Conservation (phyloP, 2,329 filamentous ascomycete genomes). For the Penicillium paneum region DNA sequence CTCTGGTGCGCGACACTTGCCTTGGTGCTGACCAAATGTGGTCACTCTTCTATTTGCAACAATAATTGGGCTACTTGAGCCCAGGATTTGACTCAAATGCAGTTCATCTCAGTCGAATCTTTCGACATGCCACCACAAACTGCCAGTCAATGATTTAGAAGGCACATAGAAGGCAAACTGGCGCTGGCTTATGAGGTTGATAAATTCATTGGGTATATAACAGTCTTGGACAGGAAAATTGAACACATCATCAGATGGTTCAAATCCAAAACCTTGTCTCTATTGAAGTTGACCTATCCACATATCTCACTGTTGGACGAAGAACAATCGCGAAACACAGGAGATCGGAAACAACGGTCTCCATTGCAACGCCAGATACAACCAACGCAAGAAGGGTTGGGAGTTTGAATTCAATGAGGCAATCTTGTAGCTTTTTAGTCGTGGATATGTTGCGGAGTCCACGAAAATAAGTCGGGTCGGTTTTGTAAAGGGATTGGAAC, state of each 20-base stretch:
- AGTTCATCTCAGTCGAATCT: background rate
- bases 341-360: background rate
- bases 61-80: background rate
- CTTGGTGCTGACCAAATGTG: too few species aligned
- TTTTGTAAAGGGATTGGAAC: background rate
- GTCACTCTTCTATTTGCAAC: too few species aligned
- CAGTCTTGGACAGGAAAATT: constrained; percentile 10
- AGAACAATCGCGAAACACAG: background rate
- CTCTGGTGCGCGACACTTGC: too few species aligned
- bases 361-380: background rate
- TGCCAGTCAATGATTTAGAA: background rate
- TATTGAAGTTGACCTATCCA: constrained; percentile 4
- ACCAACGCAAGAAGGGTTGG: background rate
- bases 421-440: background rate
- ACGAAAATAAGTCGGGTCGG: constrained; percentile 3
- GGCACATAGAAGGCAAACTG: background rate
- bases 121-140: background rate
- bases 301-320: background rate
- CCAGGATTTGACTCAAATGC: background rate
- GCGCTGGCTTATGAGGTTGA: background rate
- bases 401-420: background rate
- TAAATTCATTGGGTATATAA: constrained; percentile 23
- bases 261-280: background rate
- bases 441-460: background rate
- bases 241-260: constrained; percentile 1